Evolutionary conservation across 441 rosid genomes (phyloP), one percentile per base, ranked within the genome.

Genomic region (Gossypium trilobum): DNA sequence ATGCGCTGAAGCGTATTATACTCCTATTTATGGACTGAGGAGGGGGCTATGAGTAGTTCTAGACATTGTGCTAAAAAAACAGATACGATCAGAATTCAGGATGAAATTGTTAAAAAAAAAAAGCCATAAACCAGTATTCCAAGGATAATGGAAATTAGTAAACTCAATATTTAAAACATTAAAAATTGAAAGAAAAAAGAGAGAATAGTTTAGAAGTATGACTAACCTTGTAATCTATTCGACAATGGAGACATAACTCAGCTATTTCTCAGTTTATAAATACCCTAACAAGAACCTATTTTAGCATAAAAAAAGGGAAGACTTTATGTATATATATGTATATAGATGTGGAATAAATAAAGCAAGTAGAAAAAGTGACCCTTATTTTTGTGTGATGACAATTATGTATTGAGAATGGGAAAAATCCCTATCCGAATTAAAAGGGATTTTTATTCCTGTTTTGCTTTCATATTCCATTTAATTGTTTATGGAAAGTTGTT

Each of bases 11-110:
- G 1, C 0, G 7, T 1, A 31, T 5, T 33, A 33, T 31, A 6
- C 0, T 31, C 1, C 1, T 31, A 31, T 31, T 31, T 31, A 31
- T 31, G 8, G 0, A 1, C 5, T 31, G 8, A 0, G 1, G 1
- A 31, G 0, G 1, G 0, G 0, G 0, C 0, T 31, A 31, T 31
- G 0, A 4, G 0, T 31, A 4, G 0, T 29, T 29, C 1, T 29
- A 29, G 0, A 29, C 0, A 29, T 29, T 29, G 1, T 29, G 1
- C 2, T 0, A 4, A 29, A 29, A 29, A 29, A 29, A 0, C 0
- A 29, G 0, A 3, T 27, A 27, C 5, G 1, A 29, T 0, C 33
- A 4, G 0, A 29, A 29, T 1, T 5, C 0, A 29, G 0, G 6
- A 29, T 4, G 29, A 27, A 27, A 27, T 27, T 27, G 4, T 27